Base-by-base conservation (phyloP, 805 yeast genomes). In the Blastobotrys muscicola region DNA sequence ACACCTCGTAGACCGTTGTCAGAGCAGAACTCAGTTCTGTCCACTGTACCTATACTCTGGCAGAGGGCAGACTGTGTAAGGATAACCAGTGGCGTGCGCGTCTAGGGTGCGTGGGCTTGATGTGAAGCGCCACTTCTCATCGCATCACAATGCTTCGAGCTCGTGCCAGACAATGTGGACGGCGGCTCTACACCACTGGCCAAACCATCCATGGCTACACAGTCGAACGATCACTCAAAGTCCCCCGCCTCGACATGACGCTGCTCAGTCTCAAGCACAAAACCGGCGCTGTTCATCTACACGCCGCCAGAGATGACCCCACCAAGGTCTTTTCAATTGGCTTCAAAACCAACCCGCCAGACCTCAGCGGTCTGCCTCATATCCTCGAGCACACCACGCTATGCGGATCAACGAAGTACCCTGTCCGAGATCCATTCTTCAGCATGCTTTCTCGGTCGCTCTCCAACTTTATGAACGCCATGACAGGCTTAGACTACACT, bases 401-500 rank as follows among this genome's bases (percentile, higher is more conserved):
- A 30, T 92, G 98, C 66, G 98, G 98, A 2, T 87, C 97, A 1
- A 70, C 74, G 45, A 83, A 82, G 57, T 92, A 78, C 61, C 97
- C 97, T 2, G 96, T 92, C 1, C 71, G 97, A 52, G 98, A 92
- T 64, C 98, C 98, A 1, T 92, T 92, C 62, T 92, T 92, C 74
- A 90, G 90, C 61, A 92, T 92, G 98, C 70, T 90, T 46, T 90
- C 87, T 61, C 68, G 97, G 50, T 86, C 97, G n/a, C 67, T 92
- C 55, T 80, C 96, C 30, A 92, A 86, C 60, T 92, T 87, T 64
- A 92, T 92, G 98, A 92, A 92, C 60, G 98, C 98, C 7, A 85
- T 92, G 96, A 92, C 98, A 0, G 98, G 95, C 15, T 89, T 84
- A 54, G 97, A 92, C 63, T 89, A 87, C 58, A 92, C 98, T 0